A percentile compares a stretch with the other conserved stretches of the same genome.
phyloP scores from a whole-genome alignment of 2,329 filamentous ascomycete genomes.

The Alternaria conjuncta region DNA sequence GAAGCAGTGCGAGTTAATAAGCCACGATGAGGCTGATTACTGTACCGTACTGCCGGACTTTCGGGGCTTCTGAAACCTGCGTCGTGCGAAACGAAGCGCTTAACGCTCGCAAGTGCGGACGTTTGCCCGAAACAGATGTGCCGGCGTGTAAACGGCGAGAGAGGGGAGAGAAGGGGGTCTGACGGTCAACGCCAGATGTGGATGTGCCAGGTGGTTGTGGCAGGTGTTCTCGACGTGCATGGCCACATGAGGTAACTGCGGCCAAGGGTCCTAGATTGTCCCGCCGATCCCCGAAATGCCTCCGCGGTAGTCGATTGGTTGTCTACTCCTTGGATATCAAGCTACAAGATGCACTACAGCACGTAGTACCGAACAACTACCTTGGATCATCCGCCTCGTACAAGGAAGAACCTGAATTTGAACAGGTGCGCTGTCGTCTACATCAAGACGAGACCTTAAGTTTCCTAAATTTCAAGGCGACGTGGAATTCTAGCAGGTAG shows the following conservation, averaged over 20 bases:
- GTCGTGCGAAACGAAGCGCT: slow-evolving; percentile 13
- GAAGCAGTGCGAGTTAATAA: slow-evolving; percentile 1
- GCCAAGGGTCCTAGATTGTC: slow-evolving; percentile 2
- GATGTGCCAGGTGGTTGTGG: not conserved
- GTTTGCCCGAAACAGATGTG: not conserved
- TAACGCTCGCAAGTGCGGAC: slow-evolving; percentile 7
- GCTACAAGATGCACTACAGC: slow-evolving; percentile 5
- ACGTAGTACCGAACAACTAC: not conserved
- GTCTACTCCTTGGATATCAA: not conserved
- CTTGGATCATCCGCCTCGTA: not conserved
- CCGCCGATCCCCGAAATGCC: slow-evolving; percentile 6
- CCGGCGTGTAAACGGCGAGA: not conserved
- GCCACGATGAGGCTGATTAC: slow-evolving; percentile 12
- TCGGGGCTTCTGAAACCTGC: slow-evolving; percentile 17
- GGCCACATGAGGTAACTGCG: slow-evolving; percentile 4
- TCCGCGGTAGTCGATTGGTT: slow-evolving; percentile 1
- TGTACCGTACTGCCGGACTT: slow-evolving; percentile 5
- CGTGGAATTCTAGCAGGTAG: not conserved
- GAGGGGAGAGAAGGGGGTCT: not conserved
- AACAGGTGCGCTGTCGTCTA: not conserved
- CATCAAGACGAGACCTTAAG: not conserved
- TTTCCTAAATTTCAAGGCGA: not conserved
- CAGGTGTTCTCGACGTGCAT: slow-evolving; percentile 9
- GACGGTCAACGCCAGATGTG: slow-evolving; percentile 12
- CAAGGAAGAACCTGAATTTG: not conserved